Conservation (phyloP, 139 green algal species). For the Volvox reticuliferus region DNA sequence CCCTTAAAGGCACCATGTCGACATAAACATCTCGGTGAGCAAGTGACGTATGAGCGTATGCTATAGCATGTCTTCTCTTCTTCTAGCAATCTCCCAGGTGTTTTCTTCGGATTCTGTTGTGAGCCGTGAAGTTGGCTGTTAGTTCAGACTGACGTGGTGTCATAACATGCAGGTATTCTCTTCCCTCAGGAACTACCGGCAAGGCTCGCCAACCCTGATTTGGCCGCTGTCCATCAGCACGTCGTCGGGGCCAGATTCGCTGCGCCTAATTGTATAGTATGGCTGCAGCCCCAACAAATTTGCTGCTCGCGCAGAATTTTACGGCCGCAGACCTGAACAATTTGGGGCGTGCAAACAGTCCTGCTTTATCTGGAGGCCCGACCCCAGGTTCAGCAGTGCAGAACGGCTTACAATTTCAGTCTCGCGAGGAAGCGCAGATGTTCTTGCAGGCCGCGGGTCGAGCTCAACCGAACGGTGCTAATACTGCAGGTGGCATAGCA, state of each 20-base stretch:
- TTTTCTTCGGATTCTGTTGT: not conserved
- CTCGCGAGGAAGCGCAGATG: conserved; percentile 42
- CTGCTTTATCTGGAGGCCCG: conserved; percentile 14
- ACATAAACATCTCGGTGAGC: conserved; percentile 20
- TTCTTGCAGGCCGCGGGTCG: conserved; percentile 27
- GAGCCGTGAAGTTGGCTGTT: not conserved
- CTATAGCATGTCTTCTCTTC: no score
- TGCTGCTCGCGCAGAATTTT: conserved; percentile 37
- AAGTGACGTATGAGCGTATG: not conserved
- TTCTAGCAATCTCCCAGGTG: not conserved
- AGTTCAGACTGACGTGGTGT: not conserved
- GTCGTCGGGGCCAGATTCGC: not conserved
- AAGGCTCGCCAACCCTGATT: not conserved
- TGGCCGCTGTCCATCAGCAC: not conserved
- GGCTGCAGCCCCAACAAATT: conserved; percentile 33
- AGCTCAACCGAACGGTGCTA: not conserved
- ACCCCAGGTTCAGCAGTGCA: not conserved
- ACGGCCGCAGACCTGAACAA: conserved; percentile 21
- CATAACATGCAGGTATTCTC: not conserved
- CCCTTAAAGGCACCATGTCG: not conserved
- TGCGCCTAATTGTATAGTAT: conserved; percentile 25
- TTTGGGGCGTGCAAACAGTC: conserved; percentile 26
- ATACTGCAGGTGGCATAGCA: not conserved
- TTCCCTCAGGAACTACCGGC: not conserved
- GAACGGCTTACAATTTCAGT: conserved; percentile 48